Evolutionary conservation across 2,329 filamentous ascomycete genomes (phyloP).

Genomic region (Sclerotiophoma versabilis): DNA sequence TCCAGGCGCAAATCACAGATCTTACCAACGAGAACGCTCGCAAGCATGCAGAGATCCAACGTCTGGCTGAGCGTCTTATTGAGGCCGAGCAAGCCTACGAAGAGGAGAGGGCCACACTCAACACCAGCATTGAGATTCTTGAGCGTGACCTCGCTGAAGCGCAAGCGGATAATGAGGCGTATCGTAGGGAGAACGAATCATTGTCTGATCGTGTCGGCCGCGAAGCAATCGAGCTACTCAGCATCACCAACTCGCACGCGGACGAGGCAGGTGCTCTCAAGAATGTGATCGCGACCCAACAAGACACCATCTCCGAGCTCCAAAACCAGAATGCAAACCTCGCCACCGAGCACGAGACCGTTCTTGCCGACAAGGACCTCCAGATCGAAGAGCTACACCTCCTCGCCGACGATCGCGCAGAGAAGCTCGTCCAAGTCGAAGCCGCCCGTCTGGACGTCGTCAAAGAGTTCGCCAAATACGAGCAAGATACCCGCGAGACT

Average conservation of each 20-base stretch:
- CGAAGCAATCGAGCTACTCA: conserved; percentile 40
- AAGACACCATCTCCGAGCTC: conserved; percentile 49
- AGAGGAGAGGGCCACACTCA: conserved; percentile 35
- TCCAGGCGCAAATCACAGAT: conserved; percentile 49
- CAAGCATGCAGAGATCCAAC: conserved; percentile 49
- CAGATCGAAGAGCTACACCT: conserved; percentile 46
- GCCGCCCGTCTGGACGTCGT: conserved; percentile 44
- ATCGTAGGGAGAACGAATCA: conserved; percentile 37
- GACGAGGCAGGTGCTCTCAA: conserved; percentile 46
- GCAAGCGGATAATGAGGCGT: conserved; percentile 34
- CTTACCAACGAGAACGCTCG: conserved; percentile 51
- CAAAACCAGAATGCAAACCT: conserved; percentile 34
- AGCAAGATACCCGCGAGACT: conserved; percentile 39
- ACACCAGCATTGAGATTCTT: conserved; percentile 32
- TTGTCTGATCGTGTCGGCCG: conserved; percentile 39
- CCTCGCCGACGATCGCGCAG: conserved; percentile 42
- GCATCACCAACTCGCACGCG: conserved; percentile 34
- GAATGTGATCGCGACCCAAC: conserved; percentile 46
- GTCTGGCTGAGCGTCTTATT: conserved; percentile 38
- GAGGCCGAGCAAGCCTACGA: conserved; percentile 36
- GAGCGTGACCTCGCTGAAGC: conserved; percentile 28
- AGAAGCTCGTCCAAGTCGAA: conserved; percentile 42
- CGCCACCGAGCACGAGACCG: conserved; percentile 31
- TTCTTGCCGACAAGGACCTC: conserved; percentile 34
- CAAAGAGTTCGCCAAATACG: conserved; percentile 35